phyloP scores from a whole-genome alignment of 2,329 filamentous ascomycete species.

The Plectosphaerella plurivora region DNA sequence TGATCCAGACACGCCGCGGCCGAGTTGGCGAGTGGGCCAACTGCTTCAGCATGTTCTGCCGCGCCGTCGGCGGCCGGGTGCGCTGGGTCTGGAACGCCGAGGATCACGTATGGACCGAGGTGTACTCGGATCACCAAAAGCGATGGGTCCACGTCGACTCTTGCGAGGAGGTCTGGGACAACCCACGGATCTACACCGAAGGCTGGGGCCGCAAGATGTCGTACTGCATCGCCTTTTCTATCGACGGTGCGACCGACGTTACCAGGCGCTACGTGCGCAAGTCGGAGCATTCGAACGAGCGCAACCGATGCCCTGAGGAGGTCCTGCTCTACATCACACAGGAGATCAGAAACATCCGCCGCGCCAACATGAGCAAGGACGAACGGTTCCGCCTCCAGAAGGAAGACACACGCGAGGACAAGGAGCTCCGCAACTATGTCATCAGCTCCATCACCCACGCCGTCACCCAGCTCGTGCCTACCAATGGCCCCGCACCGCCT shows the following conservation, averaged over 20 bases:
- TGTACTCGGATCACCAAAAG: conserved; percentile 90
- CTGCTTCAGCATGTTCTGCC: conserved; percentile 97
- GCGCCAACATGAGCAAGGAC: conserved; percentile 80
- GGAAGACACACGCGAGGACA: conserved; percentile 72
- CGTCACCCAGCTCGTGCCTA: conserved; percentile 63
- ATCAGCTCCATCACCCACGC: conserved; percentile 70
- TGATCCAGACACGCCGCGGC: conserved; percentile 81
- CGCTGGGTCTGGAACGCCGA: conserved; percentile 98
- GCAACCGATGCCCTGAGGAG: conserved; percentile 79
- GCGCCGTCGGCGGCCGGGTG: conserved; percentile 83
- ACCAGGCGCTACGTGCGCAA: conserved; percentile 68
- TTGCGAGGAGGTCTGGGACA: conserved; percentile 94
- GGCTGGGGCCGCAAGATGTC: conserved; percentile 96
- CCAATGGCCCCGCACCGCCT: conserved; percentile 20
- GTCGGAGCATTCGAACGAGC: conserved; percentile 65
- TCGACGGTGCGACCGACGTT: conserved; percentile 71
- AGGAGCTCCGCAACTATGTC: conserved; percentile 69
- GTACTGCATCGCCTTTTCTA: conserved; percentile 95
- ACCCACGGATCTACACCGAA: conserved; percentile 85
- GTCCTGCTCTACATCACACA: conserved; percentile 88
- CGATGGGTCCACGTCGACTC: conserved; percentile 97
- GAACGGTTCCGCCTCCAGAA: conserved; percentile 77
- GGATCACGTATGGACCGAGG: conserved; percentile 96
- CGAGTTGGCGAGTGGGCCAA: conserved; percentile 96
- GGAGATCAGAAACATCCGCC: conserved; percentile 81